phyloP scores from a whole-genome alignment of 2,329 filamentous ascomycete species.

The Aspergillus amoenus region DNA sequence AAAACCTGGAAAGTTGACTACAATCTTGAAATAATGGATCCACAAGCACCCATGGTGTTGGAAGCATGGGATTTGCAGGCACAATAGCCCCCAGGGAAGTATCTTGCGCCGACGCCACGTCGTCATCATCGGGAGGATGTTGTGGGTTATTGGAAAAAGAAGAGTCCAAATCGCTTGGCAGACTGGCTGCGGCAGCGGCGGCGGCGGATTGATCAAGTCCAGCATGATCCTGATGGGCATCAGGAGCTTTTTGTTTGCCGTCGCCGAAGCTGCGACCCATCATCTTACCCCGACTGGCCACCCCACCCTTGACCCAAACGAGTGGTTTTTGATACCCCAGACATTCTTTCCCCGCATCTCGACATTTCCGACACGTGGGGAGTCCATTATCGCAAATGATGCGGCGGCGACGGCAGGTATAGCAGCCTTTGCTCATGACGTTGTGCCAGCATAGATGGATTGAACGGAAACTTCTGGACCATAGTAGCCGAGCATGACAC shows the following conservation, averaged over 20 bases:
- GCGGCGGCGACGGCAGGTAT: slow-evolving; percentile 46
- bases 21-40: slow-evolving; percentile 51
- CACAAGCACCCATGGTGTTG: slow-evolving; percentile 41
- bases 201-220: neutral
- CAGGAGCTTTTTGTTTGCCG: slow-evolving; percentile 16
- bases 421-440: slow-evolving; percentile 43
- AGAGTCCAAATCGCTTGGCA: neutral
- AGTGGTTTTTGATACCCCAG: slow-evolving; percentile 44
- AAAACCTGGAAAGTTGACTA: slow-evolving; percentile 44
- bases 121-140: neutral
- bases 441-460: neutral
- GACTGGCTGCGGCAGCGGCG: no score
- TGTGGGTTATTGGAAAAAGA: neutral
- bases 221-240: neutral
- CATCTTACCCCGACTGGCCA: slow-evolving; percentile 49
- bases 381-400: slow-evolving; percentile 45
- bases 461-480: slow-evolving; percentile 14
- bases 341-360: slow-evolving; percentile 44
- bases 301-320: slow-evolving; percentile 44
- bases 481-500: slow-evolving; percentile 17
- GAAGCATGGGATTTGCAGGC: slow-evolving; percentile 19
- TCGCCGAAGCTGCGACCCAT: slow-evolving; percentile 54
- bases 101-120: neutral
- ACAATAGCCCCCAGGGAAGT: neutral
- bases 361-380: slow-evolving; percentile 44